A percentile compares a stretch with the other conserved stretches of the same genome.
phyloP scores from a whole-genome alignment of 2,329 filamentous ascomycete genomes.

The Botrytis hyacinthi region DNA sequence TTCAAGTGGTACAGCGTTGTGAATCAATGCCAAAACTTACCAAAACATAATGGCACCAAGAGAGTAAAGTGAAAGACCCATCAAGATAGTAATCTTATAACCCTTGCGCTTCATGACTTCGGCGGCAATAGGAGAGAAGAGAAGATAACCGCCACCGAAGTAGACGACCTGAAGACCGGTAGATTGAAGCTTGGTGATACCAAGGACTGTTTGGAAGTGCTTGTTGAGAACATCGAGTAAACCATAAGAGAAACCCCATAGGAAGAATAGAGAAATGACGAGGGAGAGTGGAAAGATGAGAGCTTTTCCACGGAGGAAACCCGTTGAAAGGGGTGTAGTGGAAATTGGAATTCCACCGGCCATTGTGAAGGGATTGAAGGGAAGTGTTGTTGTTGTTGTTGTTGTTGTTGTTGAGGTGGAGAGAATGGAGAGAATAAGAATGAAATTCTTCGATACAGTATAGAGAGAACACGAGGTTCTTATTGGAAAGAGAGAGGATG shows the following conservation, averaged over 20 bases:
- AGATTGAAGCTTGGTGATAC: conserved; percentile 59
- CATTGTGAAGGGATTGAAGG: conserved; percentile 37
- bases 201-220: conserved; percentile 62
- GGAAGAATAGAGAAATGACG: conserved; percentile 77
- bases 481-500: neutral
- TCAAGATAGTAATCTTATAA: conserved; percentile 76
- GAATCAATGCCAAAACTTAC: neutral
- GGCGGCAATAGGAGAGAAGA: conserved; percentile 65
- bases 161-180: conserved; percentile 69
- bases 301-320: conserved; percentile 41
- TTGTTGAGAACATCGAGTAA: conserved; percentile 78
- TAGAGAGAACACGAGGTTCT: neutral
- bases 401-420: neutral
- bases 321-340: conserved; percentile 40
- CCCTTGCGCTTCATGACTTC: conserved; percentile 71
- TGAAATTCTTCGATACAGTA: neutral
- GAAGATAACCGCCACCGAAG: conserved; percentile 67
- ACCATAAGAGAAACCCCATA: conserved; percentile 89
- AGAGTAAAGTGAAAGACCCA: conserved; percentile 73
- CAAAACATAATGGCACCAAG: conserved; percentile 51
- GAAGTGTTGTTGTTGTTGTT: neutral
- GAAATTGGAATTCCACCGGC: conserved; percentile 44
- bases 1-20: neutral
- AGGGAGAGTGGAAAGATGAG: conserved; percentile 50
- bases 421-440: neutral